Percentiles rank a stretch among this genome's conserved stretches.
These are phyloP conservation scores for Alternaria sp. DNA, from an alignment of 2,329 filamentous ascomycete species.

Conservation along the genomic window DNA sequence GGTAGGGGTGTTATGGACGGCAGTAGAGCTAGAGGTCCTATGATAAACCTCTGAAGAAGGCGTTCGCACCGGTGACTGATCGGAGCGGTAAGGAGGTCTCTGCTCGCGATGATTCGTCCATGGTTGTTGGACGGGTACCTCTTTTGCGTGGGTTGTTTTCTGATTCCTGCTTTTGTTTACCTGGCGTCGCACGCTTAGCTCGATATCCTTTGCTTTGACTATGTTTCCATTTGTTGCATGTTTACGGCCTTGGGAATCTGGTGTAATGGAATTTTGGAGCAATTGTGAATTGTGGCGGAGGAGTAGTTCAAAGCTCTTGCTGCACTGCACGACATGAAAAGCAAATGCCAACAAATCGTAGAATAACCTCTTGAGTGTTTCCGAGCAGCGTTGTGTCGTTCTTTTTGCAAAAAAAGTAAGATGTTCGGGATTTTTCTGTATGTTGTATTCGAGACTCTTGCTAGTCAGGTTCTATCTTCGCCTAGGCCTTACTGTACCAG, in stretches of 20 bases:
- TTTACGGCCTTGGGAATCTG: slow-evolving; percentile 11
- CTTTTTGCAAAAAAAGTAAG: not conserved
- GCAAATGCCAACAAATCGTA: not conserved
- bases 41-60: slow-evolving; percentile 55
- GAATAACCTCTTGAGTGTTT: not conserved
- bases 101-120: slow-evolving; percentile 4
- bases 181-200: slow-evolving; percentile 1
- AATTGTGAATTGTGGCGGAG: not conserved
- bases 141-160: slow-evolving; percentile 2
- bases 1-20: slow-evolving; percentile 59
- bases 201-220: slow-evolving; percentile 9
- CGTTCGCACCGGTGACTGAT: slow-evolving; percentile 56
- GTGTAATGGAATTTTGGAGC: slow-evolving; percentile 2
- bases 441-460: not conserved
- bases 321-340: not conserved
- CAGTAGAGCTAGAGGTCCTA: slow-evolving; percentile 55
- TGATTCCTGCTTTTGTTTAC: not conserved
- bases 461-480: not conserved
- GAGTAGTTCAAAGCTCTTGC: not conserved
- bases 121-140: not conserved
- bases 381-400: not conserved
- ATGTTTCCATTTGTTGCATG: not conserved
- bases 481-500: not conserved
- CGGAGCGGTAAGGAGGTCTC: slow-evolving; percentile 39
- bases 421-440: not conserved